These are phyloP conservation scores for Coemansia sp. DNA, from an alignment of 192 early-diverging fungal genomes.

Conservation along the genomic window DNA sequence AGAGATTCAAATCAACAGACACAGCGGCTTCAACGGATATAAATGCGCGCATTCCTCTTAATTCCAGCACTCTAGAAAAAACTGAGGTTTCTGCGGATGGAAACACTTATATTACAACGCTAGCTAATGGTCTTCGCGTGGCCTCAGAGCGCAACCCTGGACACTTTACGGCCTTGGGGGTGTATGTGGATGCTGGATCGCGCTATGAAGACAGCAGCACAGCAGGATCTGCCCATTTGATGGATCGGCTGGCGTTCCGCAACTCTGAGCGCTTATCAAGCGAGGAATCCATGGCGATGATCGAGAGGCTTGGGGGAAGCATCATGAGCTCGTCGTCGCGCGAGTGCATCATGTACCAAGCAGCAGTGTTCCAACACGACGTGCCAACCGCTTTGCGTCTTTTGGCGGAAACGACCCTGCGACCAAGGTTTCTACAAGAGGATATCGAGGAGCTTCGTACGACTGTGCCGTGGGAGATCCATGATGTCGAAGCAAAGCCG, in stretches of 20 bases:
- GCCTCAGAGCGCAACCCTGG: slow-evolving; percentile 78
- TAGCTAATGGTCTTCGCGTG: slow-evolving; percentile 88
- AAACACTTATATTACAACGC: slow-evolving; percentile 65
- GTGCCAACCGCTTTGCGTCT: slow-evolving; percentile 67
- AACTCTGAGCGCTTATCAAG: slow-evolving; percentile 69
- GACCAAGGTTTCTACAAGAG: slow-evolving; percentile 67
- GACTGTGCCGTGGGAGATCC: slow-evolving; percentile 82
- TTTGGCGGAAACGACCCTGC: slow-evolving; percentile 78
- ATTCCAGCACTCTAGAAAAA: not conserved
- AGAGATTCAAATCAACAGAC: slow-evolving; percentile 28
- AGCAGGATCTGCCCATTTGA: slow-evolving; percentile 76
- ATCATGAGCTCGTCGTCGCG: slow-evolving; percentile 86
- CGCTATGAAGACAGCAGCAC: slow-evolving; percentile 74
- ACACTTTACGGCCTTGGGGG: slow-evolving; percentile 88
- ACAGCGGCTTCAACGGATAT: not conserved
- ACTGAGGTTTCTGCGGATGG: slow-evolving; percentile 38
- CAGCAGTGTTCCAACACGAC: slow-evolving; percentile 85
- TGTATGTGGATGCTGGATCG: slow-evolving; percentile 89
- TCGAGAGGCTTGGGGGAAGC: slow-evolving; percentile 89
- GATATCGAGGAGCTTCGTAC: slow-evolving; percentile 82
- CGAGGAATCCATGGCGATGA: slow-evolving; percentile 68
- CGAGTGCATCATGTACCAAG: slow-evolving; percentile 95
- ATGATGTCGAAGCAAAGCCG: slow-evolving; percentile 81
- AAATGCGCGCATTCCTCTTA: slow-evolving; percentile 13
- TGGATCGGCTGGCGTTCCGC: slow-evolving; percentile 95